Conservation (phyloP, 106 monocot genomes). For the Dioscorea alata region DNA sequence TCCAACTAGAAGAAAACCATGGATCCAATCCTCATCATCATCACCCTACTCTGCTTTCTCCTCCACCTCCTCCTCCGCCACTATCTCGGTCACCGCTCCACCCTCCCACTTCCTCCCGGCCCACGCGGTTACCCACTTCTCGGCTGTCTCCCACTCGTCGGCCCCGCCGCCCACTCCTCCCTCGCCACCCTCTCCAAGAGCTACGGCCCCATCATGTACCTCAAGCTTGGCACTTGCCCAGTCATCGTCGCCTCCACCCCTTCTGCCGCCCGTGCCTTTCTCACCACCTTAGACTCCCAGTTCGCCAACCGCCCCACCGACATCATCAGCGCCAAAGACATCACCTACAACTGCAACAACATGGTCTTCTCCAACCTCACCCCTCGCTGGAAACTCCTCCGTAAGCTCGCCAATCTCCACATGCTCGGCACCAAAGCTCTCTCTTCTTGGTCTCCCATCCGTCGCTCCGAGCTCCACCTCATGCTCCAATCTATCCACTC, state of each 20-base stretch:
- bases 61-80: conserved; percentile 14
- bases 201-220: conserved; percentile 43
- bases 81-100: neutral
- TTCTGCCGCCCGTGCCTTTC: conserved; percentile 23
- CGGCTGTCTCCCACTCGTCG: conserved; percentile 25
- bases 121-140: conserved; percentile 25
- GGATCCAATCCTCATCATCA: conserved; percentile 11
- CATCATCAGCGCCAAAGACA: conserved; percentile 10
- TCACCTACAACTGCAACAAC: conserved; percentile 33
- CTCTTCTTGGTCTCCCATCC: conserved; percentile 22
- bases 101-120: conserved; percentile 30
- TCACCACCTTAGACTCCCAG: conserved; percentile 30
- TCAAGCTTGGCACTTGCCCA: conserved; percentile 38
- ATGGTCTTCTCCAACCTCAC: conserved; percentile 36
- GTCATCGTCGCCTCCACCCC: conserved; percentile 42
- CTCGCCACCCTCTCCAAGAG: conserved; percentile 24
- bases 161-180: conserved; percentile 16
- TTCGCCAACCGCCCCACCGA: conserved; percentile 35
- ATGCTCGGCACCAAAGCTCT: conserved; percentile 31
- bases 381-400: conserved; percentile 34
- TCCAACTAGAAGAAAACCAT: too few species aligned
- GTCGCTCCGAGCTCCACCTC: conserved; percentile 23
- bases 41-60: conserved; percentile 10
- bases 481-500: conserved; percentile 20
- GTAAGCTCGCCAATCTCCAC: conserved; percentile 30